Conservation (phyloP, 2,329 filamentous ascomycete species). For the Monosporascus sp. region DNA sequence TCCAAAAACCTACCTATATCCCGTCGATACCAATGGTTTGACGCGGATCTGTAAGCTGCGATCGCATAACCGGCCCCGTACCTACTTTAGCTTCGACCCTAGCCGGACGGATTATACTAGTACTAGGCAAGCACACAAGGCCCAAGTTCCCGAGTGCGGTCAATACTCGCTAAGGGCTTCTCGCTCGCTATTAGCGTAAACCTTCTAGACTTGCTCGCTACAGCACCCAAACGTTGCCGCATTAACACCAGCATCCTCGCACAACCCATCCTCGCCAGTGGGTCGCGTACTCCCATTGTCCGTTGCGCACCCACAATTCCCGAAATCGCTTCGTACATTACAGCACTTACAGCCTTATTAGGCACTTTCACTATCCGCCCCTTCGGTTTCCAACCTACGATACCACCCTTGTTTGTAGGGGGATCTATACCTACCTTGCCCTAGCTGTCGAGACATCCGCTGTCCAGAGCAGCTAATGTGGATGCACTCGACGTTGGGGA, state of each 20-base stretch:
- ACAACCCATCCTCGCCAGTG: background rate
- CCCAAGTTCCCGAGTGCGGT: too few species aligned
- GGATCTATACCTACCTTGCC: background rate
- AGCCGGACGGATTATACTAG: background rate
- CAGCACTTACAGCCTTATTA: too few species aligned
- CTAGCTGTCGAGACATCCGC: too few species aligned
- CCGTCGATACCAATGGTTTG: background rate
- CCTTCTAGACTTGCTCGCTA: background rate
- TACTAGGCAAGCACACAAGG: too few species aligned
- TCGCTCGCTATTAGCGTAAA: background rate
- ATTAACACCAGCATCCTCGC: background rate
- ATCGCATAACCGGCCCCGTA: too few species aligned
- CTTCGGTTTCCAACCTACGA: too few species aligned
- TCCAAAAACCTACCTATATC: background rate
- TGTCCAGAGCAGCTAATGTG: background rate
- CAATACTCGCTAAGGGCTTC: too few species aligned
- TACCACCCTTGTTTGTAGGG: too few species aligned
- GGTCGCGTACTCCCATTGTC: background rate
- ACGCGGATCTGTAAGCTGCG: background rate
- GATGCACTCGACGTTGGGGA: background rate
- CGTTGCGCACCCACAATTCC: background rate
- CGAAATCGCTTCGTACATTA: too few species aligned
- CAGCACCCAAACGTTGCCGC: background rate
- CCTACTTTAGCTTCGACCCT: background rate
- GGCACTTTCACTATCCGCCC: too few species aligned